A percentile compares a stretch with the other conserved stretches of the same genome.
These are phyloP conservation scores for Suhomyces bolitotheri DNA, from an alignment of 1,139 yeast genomes.

Conservation along the genomic window DNA sequence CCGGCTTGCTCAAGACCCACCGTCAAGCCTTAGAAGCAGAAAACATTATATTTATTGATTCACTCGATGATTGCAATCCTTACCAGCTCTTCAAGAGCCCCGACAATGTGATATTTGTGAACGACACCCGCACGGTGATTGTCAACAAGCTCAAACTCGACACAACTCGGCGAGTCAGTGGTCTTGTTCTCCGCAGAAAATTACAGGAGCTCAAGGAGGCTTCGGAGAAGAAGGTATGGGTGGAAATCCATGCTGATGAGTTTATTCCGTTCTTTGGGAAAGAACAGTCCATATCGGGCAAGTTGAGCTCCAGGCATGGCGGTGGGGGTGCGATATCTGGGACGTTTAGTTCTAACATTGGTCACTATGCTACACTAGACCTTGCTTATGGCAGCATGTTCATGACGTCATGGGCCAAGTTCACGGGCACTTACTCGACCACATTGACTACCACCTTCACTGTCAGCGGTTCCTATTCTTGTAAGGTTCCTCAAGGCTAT, in stretches of 20 bases:
- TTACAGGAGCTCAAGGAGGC: slow-evolving; percentile 9
- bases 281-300: slow-evolving; percentile 21
- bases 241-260: slow-evolving; percentile 6
- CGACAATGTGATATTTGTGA: slow-evolving; percentile 17
- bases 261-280: slow-evolving; percentile 13
- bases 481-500: slow-evolving; percentile 20
- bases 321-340: slow-evolving; percentile 25
- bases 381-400: slow-evolving; percentile 13
- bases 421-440: not conserved
- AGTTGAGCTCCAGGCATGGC: slow-evolving; percentile 21
- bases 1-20: not conserved
- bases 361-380: slow-evolving; percentile 18
- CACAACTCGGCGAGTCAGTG: slow-evolving; percentile 19
- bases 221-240: slow-evolving; percentile 19
- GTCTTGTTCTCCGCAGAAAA: slow-evolving; percentile 11
- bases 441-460: slow-evolving; percentile 10
- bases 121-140: slow-evolving; percentile 16
- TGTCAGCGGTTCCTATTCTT: slow-evolving; percentile 18
- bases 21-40: not conserved
- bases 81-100: slow-evolving; percentile 11
- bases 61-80: not conserved
- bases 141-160: slow-evolving; percentile 21
- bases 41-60: slow-evolving; percentile 7
- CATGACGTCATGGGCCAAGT: not conserved
- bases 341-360: slow-evolving; percentile 17